Percentiles rank a stretch among this genome's conserved stretches.
Conservation (phyloP, 2,329 filamentous ascomycete species). For the Talaromyces sp. region DNA sequence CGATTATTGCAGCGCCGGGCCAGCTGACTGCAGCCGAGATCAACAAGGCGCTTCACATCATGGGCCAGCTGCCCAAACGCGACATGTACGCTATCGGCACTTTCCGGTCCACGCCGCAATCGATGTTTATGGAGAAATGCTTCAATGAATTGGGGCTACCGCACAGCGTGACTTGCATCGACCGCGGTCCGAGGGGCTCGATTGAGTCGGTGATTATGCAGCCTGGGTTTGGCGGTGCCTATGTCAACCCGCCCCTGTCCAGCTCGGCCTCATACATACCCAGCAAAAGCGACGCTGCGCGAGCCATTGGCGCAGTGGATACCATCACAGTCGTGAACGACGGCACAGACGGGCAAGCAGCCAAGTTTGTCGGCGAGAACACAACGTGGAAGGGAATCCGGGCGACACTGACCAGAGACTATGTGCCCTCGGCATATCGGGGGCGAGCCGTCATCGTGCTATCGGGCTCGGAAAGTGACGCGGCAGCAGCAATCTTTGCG, state of each 20-base stretch:
- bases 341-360: constrained; percentile 41
- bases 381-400: constrained; percentile 81
- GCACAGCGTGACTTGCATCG: constrained; percentile 70
- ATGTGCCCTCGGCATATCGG: constrained; percentile 75
- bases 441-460: constrained; percentile 70
- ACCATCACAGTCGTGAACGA: constrained; percentile 61
- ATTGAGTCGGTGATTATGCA: constrained; percentile 69
- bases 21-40: constrained; percentile 83
- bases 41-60: constrained; percentile 68
- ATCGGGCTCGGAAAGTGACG: constrained; percentile 66
- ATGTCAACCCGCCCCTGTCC: constrained; percentile 67
- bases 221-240: constrained; percentile 73
- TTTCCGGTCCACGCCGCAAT: constrained; percentile 66
- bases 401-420: constrained; percentile 71
- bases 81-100: constrained; percentile 76
- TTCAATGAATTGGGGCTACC: constrained; percentile 81
- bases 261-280: constrained; percentile 54
- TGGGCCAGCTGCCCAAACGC: constrained; percentile 74
- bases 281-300: constrained; percentile 66
- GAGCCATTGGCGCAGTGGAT: constrained; percentile 73
- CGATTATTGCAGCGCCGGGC: constrained; percentile 77
- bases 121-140: constrained; percentile 80
- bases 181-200: constrained; percentile 60
- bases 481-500: constrained; percentile 72
- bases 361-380: constrained; percentile 68